phyloP scores from a whole-genome alignment of 768 basidiomycete species.

The Lyophyllum shimeji region DNA sequence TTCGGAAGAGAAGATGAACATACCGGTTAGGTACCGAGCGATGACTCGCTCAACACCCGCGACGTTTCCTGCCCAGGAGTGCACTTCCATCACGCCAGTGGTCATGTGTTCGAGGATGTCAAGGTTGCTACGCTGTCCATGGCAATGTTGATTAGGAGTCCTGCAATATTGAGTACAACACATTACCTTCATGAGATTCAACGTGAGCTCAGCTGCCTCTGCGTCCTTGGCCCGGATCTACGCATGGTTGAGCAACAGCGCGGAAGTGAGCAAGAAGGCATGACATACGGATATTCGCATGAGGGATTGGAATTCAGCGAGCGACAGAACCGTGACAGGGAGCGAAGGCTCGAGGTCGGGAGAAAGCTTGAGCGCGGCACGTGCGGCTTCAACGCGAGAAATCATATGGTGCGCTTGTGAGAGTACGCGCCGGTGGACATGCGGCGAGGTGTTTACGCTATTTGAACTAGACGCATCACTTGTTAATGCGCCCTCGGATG shows the following conservation, averaged over 20 bases:
- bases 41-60: constrained; percentile 46
- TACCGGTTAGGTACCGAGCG: constrained; percentile 43
- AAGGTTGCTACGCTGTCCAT: constrained; percentile 39
- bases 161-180: not conserved
- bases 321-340: constrained; percentile 47
- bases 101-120: constrained; percentile 41
- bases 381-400: constrained; percentile 30
- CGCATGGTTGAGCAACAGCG: constrained; percentile 3
- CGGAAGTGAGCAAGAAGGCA: not conserved
- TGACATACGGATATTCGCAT: constrained; percentile 49
- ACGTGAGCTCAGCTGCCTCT: constrained; percentile 44
- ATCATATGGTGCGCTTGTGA: constrained; percentile 33
- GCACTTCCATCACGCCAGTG: constrained; percentile 46
- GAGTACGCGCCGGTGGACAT: constrained; percentile 34
- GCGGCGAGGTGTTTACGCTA: constrained; percentile 6
- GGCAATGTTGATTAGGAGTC: not conserved
- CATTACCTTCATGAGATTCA: constrained; percentile 57
- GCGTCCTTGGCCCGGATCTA: constrained; percentile 51
- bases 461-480: not conserved
- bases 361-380: constrained; percentile 16
- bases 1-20: constrained; percentile 9
- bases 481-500: not conserved
- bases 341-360: constrained; percentile 22
- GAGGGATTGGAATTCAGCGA: constrained; percentile 54
- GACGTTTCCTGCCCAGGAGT: constrained; percentile 47